phyloP scores from a whole-genome alignment of 192 early-diverging fungal genomes.

The Globomyces pollinis-pini region DNA sequence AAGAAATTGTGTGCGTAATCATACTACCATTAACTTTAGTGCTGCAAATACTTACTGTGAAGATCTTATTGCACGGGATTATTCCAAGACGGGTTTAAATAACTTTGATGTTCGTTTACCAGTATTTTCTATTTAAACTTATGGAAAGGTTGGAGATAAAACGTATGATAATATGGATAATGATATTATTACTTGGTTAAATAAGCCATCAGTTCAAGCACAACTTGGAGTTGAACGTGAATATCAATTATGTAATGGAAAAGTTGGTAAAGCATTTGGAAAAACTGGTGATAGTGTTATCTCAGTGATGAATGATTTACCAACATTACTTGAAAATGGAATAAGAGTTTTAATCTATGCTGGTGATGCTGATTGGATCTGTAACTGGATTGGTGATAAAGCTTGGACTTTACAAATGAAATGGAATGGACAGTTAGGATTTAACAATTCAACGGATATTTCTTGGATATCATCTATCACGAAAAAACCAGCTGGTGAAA shows the following conservation, averaged over 20 bases:
- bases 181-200: slow-evolving; percentile 74
- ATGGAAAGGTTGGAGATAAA: neutral
- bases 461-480: slow-evolving; percentile 60
- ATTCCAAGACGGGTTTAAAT: slow-evolving; percentile 70
- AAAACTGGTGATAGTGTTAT: slow-evolving; percentile 85
- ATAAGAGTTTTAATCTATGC: slow-evolving; percentile 83
- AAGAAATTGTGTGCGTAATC: slow-evolving; percentile 59
- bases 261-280: slow-evolving; percentile 70
- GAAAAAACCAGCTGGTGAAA: slow-evolving; percentile 52
- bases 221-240: slow-evolving; percentile 67
- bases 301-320: slow-evolving; percentile 56
- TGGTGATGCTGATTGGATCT: slow-evolving; percentile 91
- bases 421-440: slow-evolving; percentile 71
- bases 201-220: slow-evolving; percentile 62
- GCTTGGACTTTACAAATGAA: slow-evolving; percentile 77
- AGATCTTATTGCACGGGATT: slow-evolving; percentile 67
- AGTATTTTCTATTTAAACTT: no score
- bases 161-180: slow-evolving; percentile 43
- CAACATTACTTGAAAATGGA: slow-evolving; percentile 63
- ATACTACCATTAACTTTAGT: neutral
- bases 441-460: slow-evolving; percentile 58
- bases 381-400: slow-evolving; percentile 87
- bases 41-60: slow-evolving; percentile 85
- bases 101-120: slow-evolving; percentile 11
- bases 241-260: slow-evolving; percentile 75